phyloP scores from a whole-genome alignment of 2,329 filamentous ascomycete genomes.

The Cryphonectria nitschkei region DNA sequence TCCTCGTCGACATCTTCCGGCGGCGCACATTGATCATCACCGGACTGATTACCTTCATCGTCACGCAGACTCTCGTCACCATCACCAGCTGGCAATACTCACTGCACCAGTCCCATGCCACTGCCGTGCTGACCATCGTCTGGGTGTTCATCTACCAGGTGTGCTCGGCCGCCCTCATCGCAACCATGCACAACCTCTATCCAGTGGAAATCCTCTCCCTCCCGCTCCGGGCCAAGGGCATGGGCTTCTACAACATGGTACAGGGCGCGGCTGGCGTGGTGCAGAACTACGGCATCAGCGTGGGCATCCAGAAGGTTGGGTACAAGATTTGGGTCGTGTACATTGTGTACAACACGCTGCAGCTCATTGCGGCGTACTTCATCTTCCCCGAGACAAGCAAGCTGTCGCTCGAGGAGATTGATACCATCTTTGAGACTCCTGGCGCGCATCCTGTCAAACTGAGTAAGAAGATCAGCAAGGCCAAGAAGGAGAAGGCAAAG shows the following conservation, averaged over 20 bases:
- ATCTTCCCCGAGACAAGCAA: constrained; percentile 57
- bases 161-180: constrained; percentile 48
- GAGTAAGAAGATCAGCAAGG: constrained; percentile 30
- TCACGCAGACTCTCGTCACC: constrained; percentile 49
- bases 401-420: constrained; percentile 58
- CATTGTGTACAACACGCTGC: constrained; percentile 52
- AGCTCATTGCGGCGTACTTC: constrained; percentile 51
- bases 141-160: constrained; percentile 55
- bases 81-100: constrained; percentile 52
- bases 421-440: constrained; percentile 54
- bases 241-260: constrained; percentile 49
- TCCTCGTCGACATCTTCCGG: constrained; percentile 47
- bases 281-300: constrained; percentile 50
- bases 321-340: constrained; percentile 58
- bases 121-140: constrained; percentile 47
- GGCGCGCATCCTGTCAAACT: constrained; percentile 30
- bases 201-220: constrained; percentile 49
- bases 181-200: constrained; percentile 53
- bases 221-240: constrained; percentile 48
- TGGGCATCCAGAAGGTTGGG: constrained; percentile 50
- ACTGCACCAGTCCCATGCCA: constrained; percentile 36
- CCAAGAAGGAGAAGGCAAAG: constrained; percentile 29
- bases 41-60: constrained; percentile 46
- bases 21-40: constrained; percentile 50
- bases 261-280: constrained; percentile 48